Percentiles rank a stretch among this genome's conserved stretches.
Conservation (phyloP, 495 filamentous ascomycete species). For the Astrocystis sublimbata region DNA sequence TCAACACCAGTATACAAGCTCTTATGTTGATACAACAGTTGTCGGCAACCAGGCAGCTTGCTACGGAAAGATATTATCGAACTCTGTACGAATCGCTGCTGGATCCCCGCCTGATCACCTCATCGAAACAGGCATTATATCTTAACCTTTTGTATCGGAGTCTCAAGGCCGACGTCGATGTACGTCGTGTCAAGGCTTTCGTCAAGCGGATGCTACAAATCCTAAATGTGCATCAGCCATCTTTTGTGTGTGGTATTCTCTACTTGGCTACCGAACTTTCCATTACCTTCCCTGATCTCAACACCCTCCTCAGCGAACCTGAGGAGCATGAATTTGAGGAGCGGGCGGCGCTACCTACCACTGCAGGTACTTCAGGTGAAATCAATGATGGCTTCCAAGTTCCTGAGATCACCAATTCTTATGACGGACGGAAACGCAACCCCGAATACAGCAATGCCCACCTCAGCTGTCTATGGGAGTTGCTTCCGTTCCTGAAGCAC, state of each 20-base stretch:
- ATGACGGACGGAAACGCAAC: slow-evolving; percentile 88
- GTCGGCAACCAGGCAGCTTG: slow-evolving; percentile 69
- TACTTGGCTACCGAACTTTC: slow-evolving; percentile 84
- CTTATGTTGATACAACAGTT: slow-evolving; percentile 95
- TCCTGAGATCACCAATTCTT: slow-evolving; percentile 39
- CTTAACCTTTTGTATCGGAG: slow-evolving; percentile 87
- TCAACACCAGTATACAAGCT: slow-evolving; percentile 97
- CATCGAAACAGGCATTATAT: slow-evolving; percentile 94
- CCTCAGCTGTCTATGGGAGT: slow-evolving; percentile 87
- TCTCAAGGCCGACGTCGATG: slow-evolving; percentile 81
- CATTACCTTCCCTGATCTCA: slow-evolving; percentile 70
- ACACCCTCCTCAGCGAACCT: slow-evolving; percentile 68
- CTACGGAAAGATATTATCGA: slow-evolving; percentile 87
- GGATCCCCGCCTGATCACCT: slow-evolving; percentile 81
- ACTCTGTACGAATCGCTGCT: slow-evolving; percentile 94
- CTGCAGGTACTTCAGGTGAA: slow-evolving; percentile 25
- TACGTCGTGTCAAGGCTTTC: slow-evolving; percentile 91
- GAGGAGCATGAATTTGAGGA: slow-evolving; percentile 60
- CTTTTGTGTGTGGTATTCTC: slow-evolving; percentile 86
- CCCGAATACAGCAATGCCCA: slow-evolving; percentile 90
- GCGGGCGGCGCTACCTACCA: slow-evolving; percentile 14
- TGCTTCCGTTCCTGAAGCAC: slow-evolving; percentile 76
- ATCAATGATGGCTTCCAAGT: slow-evolving; percentile 9
- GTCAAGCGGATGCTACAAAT: slow-evolving; percentile 89
- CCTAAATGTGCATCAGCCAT: slow-evolving; percentile 81